Evolutionary conservation across 2,329 filamentous ascomycete species (phyloP).

Genomic region (Arthrobotrys sinensis): DNA sequence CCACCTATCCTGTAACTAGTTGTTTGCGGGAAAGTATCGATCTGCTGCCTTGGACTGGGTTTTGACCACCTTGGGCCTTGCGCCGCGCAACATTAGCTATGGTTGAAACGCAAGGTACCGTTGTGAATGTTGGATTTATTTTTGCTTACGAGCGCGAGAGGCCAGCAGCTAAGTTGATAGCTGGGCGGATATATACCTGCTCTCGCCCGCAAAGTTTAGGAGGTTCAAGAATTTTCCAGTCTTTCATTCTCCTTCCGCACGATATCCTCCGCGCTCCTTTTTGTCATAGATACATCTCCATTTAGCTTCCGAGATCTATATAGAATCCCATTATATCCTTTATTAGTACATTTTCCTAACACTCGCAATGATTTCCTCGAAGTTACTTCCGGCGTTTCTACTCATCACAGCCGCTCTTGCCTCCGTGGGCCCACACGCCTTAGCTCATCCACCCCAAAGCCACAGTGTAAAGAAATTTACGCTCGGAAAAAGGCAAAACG

Average conservation of each 20-base stretch:
- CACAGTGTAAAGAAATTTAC: conserved; percentile 25
- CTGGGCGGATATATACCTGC: background rate
- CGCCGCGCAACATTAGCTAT: background rate
- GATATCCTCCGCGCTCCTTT: background rate
- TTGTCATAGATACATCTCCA: background rate
- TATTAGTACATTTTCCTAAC: background rate
- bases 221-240: conserved; percentile 19
- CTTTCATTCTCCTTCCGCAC: background rate
- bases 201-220: too few relatives aligned
- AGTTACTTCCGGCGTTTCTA: background rate
- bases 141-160: background rate
- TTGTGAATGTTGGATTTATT: background rate
- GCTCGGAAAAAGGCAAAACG: conserved; percentile 26
- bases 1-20: background rate
- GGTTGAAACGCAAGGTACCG: background rate
- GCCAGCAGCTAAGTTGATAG: background rate
- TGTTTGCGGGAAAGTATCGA: background rate
- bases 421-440: background rate
- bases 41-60: background rate
- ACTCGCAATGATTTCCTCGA: background rate
- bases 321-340: too few relatives aligned
- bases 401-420: conserved; percentile 28
- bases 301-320: too few relatives aligned
- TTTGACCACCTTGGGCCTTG: background rate
- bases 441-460: conserved; percentile 24